Evolutionary conservation across 2,329 filamentous ascomycete species (phyloP).

Genomic region (Neodidymelliopsis sp.): DNA sequence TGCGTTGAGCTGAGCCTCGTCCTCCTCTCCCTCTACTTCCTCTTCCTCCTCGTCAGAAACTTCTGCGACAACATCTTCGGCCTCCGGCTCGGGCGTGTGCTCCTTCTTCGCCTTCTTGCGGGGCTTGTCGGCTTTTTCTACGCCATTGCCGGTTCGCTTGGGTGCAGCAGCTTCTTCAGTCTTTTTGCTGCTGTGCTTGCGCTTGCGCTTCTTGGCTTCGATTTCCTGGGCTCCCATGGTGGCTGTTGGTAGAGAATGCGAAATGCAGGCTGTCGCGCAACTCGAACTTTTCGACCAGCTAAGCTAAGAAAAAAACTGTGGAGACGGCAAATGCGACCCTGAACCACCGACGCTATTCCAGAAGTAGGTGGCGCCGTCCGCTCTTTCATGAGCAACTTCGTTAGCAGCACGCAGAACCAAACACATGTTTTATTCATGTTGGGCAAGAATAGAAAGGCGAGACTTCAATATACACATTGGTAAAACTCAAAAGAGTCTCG

Average conservation of each 20-base stretch:
- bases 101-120: constrained; percentile 53
- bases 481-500: too few species aligned
- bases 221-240: constrained; percentile 50
- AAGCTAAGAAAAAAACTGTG: constrained; percentile 35
- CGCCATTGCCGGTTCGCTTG: constrained; percentile 43
- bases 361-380: too few species aligned
- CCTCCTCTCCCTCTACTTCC: constrained; percentile 38
- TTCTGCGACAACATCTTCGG: constrained; percentile 27
- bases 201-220: constrained; percentile 57
- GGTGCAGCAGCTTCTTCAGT: constrained; percentile 35
- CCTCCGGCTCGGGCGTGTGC: constrained; percentile 42
- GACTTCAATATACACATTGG: too few species aligned
- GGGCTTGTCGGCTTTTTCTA: constrained; percentile 47
- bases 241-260: constrained; percentile 13
- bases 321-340: constrained; percentile 19
- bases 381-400: too few species aligned
- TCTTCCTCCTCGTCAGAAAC: constrained; percentile 42
- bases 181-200: constrained; percentile 54
- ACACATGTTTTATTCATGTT: too few species aligned
- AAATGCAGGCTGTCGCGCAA: constrained; percentile 15
- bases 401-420: too few species aligned
- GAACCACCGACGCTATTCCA: constrained; percentile 12
- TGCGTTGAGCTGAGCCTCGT: constrained; percentile 43
- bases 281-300: constrained; percentile 27
- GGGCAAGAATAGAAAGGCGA: too few species aligned